Base-by-base conservation (phyloP, 495 filamentous ascomycete species). In the Rostrohypoxylon terebratum region DNA sequence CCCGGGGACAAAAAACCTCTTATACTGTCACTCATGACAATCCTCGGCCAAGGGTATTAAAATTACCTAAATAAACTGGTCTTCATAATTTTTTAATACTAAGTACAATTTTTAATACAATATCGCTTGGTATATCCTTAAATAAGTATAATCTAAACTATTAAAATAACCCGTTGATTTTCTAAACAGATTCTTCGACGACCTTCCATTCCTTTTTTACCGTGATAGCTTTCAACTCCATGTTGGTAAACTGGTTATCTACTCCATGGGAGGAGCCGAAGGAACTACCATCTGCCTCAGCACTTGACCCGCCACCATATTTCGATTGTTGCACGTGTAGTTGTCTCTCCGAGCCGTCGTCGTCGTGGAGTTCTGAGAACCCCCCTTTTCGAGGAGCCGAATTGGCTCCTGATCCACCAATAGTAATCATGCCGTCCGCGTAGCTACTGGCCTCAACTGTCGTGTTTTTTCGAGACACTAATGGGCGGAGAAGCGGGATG, bases 271-370 rank as follows among this genome's bases (percentile, higher is more conserved):
- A 50, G 47, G 47, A 50, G 23, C 47, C 47, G 16, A 50, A 50
- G 47, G 47, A 50, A 50, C 47, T 50, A 50, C 47, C 47, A 50
- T 50, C 47, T 50, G 47, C 47, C 47, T 50, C 47, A 25, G 47
- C 47, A 50, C 2, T 50, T 50, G 47, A 21, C 45, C 45, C 45
- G 5, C 16, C 16, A 50, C 47, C 47, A 50, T 23, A 50, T 50
- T 50, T 50, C 47, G 47, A 50, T 6, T 42, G 38, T 42, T 42
- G 3, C 38, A 42, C n/a, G 38, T n/a, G 38, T n/a, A 42, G 38
- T 42, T 42, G 38, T 42, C 38, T 42, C 38, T 11, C n/a, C 13
- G 38, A 42, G 38, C 13, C 13, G 38, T 42, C 38, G 13, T 42
- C 38, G 38, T 42, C 38, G n/a, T 42, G 1, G 10, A 42, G 13